Base-by-base conservation (phyloP, 2,329 filamentous ascomycete genomes). In the Microcyclospora pomicola region DNA sequence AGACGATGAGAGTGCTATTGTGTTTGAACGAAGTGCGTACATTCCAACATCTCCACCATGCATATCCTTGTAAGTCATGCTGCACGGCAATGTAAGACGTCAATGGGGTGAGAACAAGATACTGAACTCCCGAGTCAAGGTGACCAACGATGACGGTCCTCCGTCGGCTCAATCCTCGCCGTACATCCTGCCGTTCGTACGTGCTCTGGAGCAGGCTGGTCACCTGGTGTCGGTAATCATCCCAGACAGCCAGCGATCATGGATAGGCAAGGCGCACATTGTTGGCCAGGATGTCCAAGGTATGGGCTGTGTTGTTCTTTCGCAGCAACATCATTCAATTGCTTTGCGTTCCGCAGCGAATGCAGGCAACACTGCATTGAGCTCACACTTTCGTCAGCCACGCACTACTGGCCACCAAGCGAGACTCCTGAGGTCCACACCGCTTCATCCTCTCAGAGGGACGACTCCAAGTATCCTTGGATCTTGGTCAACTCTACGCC, bases 231-330 rank as follows among this genome's bases (percentile, higher is more conserved):
- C 85, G 6, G 87, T 98, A 35, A 81, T 91, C 46, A 74, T 98
- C 11, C 91, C 91, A 2, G 76, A 95, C 59, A 80, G 79, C 6
- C 91, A 98, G 64, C 78, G 88, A 45, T 94, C 86, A 40, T 98
- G 91, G 91, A 96, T 98, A 53, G 87, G 87, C 51, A 98, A 98
- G 68, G 91, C 91, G 2, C 91, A 96, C 62, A 82, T 96, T 54
- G 86, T 96, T 52, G 87, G 87, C 40, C 59, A 73, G 46, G 73
- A 77, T 37, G 76, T 83, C 44, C 81, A 81, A 38, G 19, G 19
- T 24, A 24, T 24, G 19, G 19, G 19, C 19, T 7, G 7, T 7
- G 7, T n/a, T n/a, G n/a, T n/a, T n/a, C 4, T 24, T 24, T 24
- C 19, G 19, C 19, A 24, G 4, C 7, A 5, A 4, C 19, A 24